Evolutionary conservation across 2,329 filamentous ascomycete species (phyloP), one percentile per base, ranked within the genome.

Genomic region (Ceratocystis cubensis): DNA sequence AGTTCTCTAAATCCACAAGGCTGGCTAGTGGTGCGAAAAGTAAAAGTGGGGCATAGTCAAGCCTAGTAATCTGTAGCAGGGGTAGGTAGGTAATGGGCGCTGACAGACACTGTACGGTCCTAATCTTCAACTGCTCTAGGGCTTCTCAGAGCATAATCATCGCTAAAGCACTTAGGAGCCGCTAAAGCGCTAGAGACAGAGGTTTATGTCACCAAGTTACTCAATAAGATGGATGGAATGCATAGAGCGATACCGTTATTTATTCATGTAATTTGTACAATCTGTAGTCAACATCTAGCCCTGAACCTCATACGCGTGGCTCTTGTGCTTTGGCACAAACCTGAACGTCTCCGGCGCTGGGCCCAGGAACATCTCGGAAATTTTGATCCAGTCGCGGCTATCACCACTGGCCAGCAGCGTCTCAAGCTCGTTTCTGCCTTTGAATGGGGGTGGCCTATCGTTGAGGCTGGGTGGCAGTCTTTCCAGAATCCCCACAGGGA

Each of bases 301-400:
- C 73, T 90, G 86, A 1, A 69, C 69, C 75, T 91, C 90, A 62
- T 96, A 96, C 65, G 87, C 84, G 74, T 96, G 95, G 61, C 90
- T 94, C 80, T 96, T 97, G 80, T 99, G 94, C 81, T 99, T 99
- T 2, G 94, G 94, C 77, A 93, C 86, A 77, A 97, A 99, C 70
- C 88, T 87, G 81, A 97, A 99, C 72, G 89, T 88, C 48, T 89
- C 86, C 71, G 96, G 90, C 5, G 91, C 89, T 59, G 91, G 91
- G 6, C 94, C 94, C 20, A 99, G 82, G 79, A 95, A 99, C 91
- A 99, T 97, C 75, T 99, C 94, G 75, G 93, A 96, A 72, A 99
- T 95, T 80, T 96, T 97, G 75, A 99, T 91, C 94, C 94, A 99
- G 76, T 99, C 94, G 78, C 88, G 88, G 78, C 96, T 96, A 76